Evolutionary conservation across 768 basidiomycete genomes (phyloP).

Genomic region (Hericium coralloides): DNA sequence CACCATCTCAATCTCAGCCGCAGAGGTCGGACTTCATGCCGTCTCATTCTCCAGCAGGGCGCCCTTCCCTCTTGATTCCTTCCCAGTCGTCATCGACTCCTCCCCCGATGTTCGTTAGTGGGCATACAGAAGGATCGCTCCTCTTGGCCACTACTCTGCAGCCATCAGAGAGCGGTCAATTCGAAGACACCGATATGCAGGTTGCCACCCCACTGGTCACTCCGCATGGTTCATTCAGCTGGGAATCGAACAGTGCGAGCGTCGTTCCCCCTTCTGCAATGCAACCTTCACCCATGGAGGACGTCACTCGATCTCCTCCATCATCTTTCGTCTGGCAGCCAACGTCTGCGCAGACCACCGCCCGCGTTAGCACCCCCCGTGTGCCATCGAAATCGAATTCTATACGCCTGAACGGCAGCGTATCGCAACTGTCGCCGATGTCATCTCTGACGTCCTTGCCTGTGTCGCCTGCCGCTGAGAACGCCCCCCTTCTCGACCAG

Average conservation of each 20-base stretch:
- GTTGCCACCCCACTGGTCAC: slow-evolving; percentile 46
- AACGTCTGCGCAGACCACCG: too few relatives aligned
- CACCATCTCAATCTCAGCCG: not conserved
- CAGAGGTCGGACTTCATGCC: not conserved
- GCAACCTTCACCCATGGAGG: slow-evolving; percentile 24
- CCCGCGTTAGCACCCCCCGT: too few relatives aligned
- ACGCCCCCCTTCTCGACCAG: not conserved
- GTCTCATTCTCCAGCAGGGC: too few relatives aligned
- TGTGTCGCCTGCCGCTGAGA: not conserved
- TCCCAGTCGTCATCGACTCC: not conserved
- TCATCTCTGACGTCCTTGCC: not conserved
- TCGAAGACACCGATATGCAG: slow-evolving; percentile 37
- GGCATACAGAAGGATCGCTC: not conserved
- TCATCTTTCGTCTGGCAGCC: too few relatives aligned
- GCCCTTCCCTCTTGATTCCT: not conserved
- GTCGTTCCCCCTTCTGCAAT: slow-evolving; percentile 29
- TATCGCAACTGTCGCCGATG: not conserved
- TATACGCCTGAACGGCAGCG: not conserved
- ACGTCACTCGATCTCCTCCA: slow-evolving; percentile 26
- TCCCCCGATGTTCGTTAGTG: not conserved
- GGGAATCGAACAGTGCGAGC: slow-evolving; percentile 26
- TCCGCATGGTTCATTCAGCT: slow-evolving; percentile 45
- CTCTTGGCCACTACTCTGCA: not conserved
- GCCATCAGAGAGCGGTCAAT: slow-evolving; percentile 7
- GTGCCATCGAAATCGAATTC: slow-evolving; percentile 11